Percentiles rank a stretch among this genome's conserved stretches.
phyloP scores from a whole-genome alignment of 1,284 basidiomycete species.

The Lignosus rhinocerotis region DNA sequence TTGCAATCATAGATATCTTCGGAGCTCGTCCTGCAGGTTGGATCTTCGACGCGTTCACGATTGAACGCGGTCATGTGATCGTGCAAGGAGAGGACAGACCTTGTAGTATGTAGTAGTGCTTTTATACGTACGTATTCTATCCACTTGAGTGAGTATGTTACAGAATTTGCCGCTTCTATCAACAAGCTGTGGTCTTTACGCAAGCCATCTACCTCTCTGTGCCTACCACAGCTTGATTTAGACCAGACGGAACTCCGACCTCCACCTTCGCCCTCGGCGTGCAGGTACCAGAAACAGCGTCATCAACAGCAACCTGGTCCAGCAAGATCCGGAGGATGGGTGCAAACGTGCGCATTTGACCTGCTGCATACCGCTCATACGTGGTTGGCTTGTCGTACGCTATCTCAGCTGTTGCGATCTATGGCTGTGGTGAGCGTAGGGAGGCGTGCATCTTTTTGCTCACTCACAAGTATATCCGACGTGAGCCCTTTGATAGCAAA shows the following conservation, averaged over 20 bases:
- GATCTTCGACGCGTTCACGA: no score
- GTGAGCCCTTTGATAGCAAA: constrained; percentile 84
- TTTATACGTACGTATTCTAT: no score
- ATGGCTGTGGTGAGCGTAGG: background rate
- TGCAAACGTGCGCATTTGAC: constrained; percentile 36
- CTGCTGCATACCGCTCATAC: constrained; percentile 53
- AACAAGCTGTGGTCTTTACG: no score
- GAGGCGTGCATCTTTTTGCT: background rate
- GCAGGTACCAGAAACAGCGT: constrained; percentile 21
- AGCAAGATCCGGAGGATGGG: constrained; percentile 29
- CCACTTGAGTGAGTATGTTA: no score
- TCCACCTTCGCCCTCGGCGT: constrained; percentile 25
- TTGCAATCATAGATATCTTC: no score
- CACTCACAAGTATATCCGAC: constrained; percentile 73
- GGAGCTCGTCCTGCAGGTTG: no score
- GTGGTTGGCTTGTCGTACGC: constrained; percentile 49
- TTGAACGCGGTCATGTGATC: background rate
- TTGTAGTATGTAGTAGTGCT: no score
- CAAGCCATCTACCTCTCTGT: background rate
- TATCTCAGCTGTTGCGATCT: constrained; percentile 63
- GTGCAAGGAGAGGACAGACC: no score
- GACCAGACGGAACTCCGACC: constrained; percentile 19
- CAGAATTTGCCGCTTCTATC: no score
- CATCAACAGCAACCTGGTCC: constrained; percentile 11
- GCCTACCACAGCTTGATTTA: constrained; percentile 1